phyloP scores from a whole-genome alignment of 176 grass and related monocot genomes.

The Lolium rigidum region DNA sequence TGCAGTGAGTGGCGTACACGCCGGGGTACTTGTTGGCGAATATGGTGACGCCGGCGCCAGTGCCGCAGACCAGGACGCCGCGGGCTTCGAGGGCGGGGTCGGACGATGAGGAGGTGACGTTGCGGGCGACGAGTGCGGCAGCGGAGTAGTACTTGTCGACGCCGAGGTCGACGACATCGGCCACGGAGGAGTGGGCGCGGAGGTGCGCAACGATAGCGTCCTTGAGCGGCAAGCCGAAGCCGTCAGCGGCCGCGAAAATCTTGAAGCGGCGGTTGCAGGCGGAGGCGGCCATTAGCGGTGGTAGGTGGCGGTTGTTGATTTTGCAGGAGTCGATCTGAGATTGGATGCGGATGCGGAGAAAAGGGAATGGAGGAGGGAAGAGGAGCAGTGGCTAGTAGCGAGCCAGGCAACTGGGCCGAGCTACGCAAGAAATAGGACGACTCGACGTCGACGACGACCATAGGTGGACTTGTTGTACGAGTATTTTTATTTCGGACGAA shows the following conservation, averaged over 20 bases:
- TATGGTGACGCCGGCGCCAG: conserved; percentile 83
- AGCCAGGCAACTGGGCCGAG: too few relatives aligned
- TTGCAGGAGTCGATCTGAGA: neutral
- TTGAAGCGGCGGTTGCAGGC: conserved; percentile 39
- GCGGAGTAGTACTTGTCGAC: too few relatives aligned
- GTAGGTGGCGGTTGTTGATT: neutral
- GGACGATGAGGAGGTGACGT: conserved; percentile 33
- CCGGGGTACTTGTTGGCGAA: conserved; percentile 97
- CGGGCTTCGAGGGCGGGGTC: conserved; percentile 39
- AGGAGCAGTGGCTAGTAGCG: too few relatives aligned
- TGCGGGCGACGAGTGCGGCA: too few relatives aligned
- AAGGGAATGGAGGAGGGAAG: too few relatives aligned
- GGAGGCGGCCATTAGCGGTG: conserved; percentile 29
- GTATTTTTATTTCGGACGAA: too few relatives aligned
- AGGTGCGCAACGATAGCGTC: conserved; percentile 78
- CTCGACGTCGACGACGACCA: too few relatives aligned
- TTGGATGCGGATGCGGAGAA: neutral
- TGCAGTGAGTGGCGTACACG: conserved; percentile 83
- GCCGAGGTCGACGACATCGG: too few relatives aligned
- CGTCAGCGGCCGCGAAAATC: conserved; percentile 80
- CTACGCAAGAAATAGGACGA: too few relatives aligned
- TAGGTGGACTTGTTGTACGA: too few relatives aligned
- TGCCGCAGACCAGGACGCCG: conserved; percentile 82
- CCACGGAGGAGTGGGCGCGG: conserved; percentile 13
- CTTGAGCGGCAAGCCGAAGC: conserved; percentile 74